Evolutionary conservation across 805 yeast genomes (phyloP), one percentile per base, ranked within the genome.

Genomic region (Starmera caribaea): DNA sequence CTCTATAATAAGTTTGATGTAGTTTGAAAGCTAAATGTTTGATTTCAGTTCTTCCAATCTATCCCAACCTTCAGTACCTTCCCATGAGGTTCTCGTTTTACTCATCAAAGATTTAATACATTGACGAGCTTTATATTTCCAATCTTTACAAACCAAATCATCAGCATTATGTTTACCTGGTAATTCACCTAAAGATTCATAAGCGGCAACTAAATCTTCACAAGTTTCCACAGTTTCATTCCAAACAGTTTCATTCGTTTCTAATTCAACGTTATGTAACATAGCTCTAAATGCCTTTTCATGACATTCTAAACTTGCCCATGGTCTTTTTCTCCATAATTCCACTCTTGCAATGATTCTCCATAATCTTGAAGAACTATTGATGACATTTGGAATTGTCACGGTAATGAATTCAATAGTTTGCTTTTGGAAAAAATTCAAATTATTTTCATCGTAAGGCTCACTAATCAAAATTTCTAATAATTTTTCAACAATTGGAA

Each of bases 101-200:
- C 90, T 78, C 74, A 84, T 71, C 47, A 88, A 65, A 1, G 85
- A 73, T 52, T 94, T 71, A 16, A 88, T 71, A 1, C 84, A 66
- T 13, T 83, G 71, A 45, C 79, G 71, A 2, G 95, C 79, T 57
- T 87, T 87, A 62, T 81, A 84, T 54, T 76, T 82, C 97, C 97
- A 89, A 55, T 88, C 95, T 53, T 80, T 77, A 58, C 96, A 88
- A 9, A 89, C 94, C n/a, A 81, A 48, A 55, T 83, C 86, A 16
- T 81, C 94, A 2, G 86, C 88, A 17, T 81, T 82, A 52, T 79
- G 73, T 50, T 76, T 80, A 8, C 94, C 94, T 10, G 84, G 82
- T 48, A 76, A 59, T 42, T 82, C 92, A n/a, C 97, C 97, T 28
- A 85, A 69, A 3, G 84, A 79, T 53, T 81, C 88, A 57, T 88